These are phyloP conservation scores for Russula compacta DNA, from an alignment of 768 basidiomycete genomes.

Conservation along the genomic window DNA sequence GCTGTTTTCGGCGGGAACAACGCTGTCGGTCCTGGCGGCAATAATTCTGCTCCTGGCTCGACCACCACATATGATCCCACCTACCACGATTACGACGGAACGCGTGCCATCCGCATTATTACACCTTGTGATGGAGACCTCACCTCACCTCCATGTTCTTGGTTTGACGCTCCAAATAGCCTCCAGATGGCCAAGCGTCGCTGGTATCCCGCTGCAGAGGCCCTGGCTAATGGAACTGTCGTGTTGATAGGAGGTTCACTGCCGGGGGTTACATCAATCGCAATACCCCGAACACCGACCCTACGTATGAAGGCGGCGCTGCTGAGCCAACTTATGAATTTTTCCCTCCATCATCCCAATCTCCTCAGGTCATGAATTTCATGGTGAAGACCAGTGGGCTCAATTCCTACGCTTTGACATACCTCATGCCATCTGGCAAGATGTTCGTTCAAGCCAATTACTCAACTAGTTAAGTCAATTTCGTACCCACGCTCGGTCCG, in stretches of 20 bases:
- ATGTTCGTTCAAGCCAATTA: conserved; percentile 42
- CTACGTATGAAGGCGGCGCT: conserved; percentile 49
- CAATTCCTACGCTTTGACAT: conserved; percentile 69
- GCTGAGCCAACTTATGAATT: conserved; percentile 81
- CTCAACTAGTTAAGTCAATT: conserved; percentile 42
- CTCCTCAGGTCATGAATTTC: conserved; percentile 51
- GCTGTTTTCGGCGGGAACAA: conserved; percentile 71
- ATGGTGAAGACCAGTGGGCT: conserved; percentile 63
- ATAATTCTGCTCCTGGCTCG: conserved; percentile 34
- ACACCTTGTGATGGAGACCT: conserved; percentile 59
- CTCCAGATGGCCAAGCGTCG: conserved; percentile 60
- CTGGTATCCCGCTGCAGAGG: conserved; percentile 73
- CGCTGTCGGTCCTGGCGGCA: conserved; percentile 63
- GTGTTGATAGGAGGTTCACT: conserved; percentile 72
- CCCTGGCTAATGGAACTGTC: conserved; percentile 66
- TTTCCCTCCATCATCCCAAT: conserved; percentile 50
- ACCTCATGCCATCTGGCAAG: conserved; percentile 64
- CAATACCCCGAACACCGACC: conserved; percentile 62
- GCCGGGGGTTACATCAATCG: conserved; percentile 73
- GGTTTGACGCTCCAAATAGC: conserved; percentile 59
- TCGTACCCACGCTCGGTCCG: background rate
- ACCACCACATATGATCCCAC: conserved; percentile 49
- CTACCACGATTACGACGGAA: conserved; percentile 77
- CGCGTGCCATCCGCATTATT: conserved; percentile 69
- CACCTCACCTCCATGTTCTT: conserved; percentile 43